A percentile compares a stretch with the other conserved stretches of the same genome.
These are phyloP conservation scores for Oryza longistaminata DNA, from an alignment of 176 grass and related monocot species.

Conservation along the genomic window DNA sequence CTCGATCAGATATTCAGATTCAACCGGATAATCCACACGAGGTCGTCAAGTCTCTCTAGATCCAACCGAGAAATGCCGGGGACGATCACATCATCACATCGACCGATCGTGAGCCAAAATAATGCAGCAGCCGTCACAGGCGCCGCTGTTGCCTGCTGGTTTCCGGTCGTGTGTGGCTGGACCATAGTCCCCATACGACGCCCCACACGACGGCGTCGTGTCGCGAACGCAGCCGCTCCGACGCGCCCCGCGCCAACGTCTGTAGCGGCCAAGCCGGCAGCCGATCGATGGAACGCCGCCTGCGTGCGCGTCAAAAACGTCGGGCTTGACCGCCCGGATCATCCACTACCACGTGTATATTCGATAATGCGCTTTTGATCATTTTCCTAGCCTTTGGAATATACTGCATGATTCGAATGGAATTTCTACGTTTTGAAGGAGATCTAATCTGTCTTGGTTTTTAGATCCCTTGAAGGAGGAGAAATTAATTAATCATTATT, in stretches of 20 bases:
- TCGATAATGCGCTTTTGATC: background rate
- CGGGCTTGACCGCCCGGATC: constrained; percentile 20
- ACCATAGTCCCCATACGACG: background rate
- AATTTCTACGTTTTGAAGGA: too few relatives aligned
- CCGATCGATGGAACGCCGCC: too few relatives aligned
- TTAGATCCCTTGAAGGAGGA: too few relatives aligned
- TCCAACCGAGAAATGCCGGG: background rate
- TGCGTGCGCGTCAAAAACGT: constrained; percentile 34
- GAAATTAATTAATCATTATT: too few relatives aligned
- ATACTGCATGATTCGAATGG: too few relatives aligned
- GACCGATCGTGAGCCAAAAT: too few relatives aligned
- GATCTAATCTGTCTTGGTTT: too few relatives aligned
- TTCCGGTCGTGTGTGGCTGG: constrained; percentile 16
- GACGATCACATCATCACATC: background rate
- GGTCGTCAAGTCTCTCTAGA: constrained; percentile 32
- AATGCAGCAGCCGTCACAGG: background rate
- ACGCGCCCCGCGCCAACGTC: background rate
- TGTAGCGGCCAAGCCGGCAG: background rate
- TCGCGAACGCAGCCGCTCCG: background rate
- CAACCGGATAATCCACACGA: constrained; percentile 1
- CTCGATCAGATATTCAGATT: background rate
- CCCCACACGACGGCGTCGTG: background rate
- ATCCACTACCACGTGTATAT: background rate
- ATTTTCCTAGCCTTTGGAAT: background rate
- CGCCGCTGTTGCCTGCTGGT: background rate